Percentiles rank a stretch among this genome's conserved stretches.
phyloP scores from a whole-genome alignment of 257 asterid species.

The Salvia splendens region DNA sequence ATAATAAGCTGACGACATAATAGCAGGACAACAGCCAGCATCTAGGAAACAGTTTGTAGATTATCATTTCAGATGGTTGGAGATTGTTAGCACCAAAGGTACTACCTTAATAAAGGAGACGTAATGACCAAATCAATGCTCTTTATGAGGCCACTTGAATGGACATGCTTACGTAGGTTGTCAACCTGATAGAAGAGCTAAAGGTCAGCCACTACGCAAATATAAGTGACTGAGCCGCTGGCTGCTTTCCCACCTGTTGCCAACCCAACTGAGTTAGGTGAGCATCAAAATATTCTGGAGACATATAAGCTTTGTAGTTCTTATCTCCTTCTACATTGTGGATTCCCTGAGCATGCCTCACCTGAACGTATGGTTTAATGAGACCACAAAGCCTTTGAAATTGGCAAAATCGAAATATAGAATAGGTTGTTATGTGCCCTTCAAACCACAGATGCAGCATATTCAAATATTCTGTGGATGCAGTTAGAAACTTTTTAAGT shows the following conservation, averaged over 20 bases:
- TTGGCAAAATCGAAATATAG: constrained; percentile 45
- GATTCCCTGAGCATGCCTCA: constrained; percentile 95
- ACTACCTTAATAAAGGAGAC: constrained; percentile 84
- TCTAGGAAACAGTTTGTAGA: neutral
- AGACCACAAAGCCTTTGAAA: constrained; percentile 49
- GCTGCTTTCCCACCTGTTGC: constrained; percentile 65
- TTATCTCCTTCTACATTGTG: constrained; percentile 89
- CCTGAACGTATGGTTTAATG: constrained; percentile 57
- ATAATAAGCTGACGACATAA: no score
- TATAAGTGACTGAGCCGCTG: constrained; percentile 16
- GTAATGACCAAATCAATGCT: constrained; percentile 80
- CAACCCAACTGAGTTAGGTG: constrained; percentile 87
- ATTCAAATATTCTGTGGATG: constrained; percentile 46
- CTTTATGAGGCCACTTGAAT: constrained; percentile 68
- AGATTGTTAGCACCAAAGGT: constrained; percentile 10
- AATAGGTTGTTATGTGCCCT: constrained; percentile 35
- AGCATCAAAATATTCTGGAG: constrained; percentile 84
- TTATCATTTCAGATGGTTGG: constrained; percentile 17
- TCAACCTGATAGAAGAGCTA: constrained; percentile 67
- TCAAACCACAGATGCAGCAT: constrained; percentile 41
- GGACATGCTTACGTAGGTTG: constrained; percentile 82
- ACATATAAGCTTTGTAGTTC: constrained; percentile 71
- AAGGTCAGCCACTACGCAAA: constrained; percentile 24
- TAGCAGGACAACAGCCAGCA: no score
- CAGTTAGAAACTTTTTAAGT: constrained; percentile 28